These are phyloP conservation scores for Boletus eberwhitei DNA, from an alignment of 768 basidiomycete species.

Conservation along the genomic window DNA sequence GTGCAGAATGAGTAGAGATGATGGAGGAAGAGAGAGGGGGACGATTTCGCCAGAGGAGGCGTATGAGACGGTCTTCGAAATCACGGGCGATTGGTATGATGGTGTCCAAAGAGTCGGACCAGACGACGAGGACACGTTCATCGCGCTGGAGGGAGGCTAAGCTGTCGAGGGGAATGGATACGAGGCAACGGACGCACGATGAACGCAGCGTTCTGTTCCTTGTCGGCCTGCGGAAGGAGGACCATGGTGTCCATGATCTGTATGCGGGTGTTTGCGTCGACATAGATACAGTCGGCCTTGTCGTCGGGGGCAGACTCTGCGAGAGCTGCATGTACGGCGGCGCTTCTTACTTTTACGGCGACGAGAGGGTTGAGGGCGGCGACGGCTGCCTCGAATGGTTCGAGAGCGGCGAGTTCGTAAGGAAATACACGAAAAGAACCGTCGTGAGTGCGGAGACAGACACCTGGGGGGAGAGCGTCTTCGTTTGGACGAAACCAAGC, in stretches of 20 bases:
- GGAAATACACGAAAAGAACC: slow-evolving; percentile 54
- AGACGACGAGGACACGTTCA: slow-evolving; percentile 80
- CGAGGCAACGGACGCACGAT: slow-evolving; percentile 48
- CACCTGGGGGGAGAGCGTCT: slow-evolving; percentile 44
- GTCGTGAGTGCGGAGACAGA: slow-evolving; percentile 47
- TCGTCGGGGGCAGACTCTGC: slow-evolving; percentile 34
- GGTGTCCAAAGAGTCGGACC: slow-evolving; percentile 76
- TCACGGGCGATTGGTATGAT: slow-evolving; percentile 55
- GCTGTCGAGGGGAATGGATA: background rate
- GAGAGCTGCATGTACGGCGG: slow-evolving; percentile 49
- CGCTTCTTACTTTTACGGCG: slow-evolving; percentile 50
- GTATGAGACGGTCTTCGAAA: slow-evolving; percentile 57
- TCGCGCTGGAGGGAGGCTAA: slow-evolving; percentile 50
- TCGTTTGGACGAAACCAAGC: slow-evolving; percentile 55
- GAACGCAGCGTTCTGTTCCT: slow-evolving; percentile 53
- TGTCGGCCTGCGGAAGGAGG: slow-evolving; percentile 55
- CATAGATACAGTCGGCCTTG: slow-evolving; percentile 38
- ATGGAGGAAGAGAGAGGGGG: slow-evolving; percentile 23
- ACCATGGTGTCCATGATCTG: slow-evolving; percentile 80
- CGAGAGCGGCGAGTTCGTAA: slow-evolving; percentile 49
- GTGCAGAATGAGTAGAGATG: slow-evolving; percentile 29
- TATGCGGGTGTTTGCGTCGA: slow-evolving; percentile 64
- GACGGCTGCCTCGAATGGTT: slow-evolving; percentile 54
- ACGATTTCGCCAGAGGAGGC: slow-evolving; percentile 49
- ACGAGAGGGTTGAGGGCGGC: slow-evolving; percentile 52